Evolutionary conservation across 768 basidiomycete genomes (phyloP).

Genomic region (Lactarius vividus): DNA sequence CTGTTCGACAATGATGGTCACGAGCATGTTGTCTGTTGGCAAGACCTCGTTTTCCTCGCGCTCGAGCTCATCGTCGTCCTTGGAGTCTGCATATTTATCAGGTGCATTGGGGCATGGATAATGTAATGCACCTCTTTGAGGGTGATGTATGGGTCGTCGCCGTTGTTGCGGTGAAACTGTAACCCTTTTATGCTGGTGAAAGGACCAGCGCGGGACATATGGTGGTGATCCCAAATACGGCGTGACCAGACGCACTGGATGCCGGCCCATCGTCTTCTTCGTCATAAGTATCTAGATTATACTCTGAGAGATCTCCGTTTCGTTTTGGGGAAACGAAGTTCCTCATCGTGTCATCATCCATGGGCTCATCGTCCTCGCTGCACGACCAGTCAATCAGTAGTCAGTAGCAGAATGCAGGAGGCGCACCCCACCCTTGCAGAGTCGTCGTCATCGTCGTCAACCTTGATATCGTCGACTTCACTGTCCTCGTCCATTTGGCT

Average conservation of each 20-base stretch:
- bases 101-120: slow-evolving; percentile 18
- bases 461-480: slow-evolving; percentile 55
- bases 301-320: slow-evolving; percentile 67
- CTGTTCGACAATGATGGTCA: slow-evolving; percentile 93
- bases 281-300: slow-evolving; percentile 91
- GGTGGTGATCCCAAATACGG: slow-evolving; percentile 13
- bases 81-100: slow-evolving; percentile 9
- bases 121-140: slow-evolving; percentile 72
- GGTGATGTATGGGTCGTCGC: slow-evolving; percentile 96
- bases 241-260: slow-evolving; percentile 31
- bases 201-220: slow-evolving; percentile 47
- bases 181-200: slow-evolving; percentile 97
- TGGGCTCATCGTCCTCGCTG: slow-evolving; percentile 53
- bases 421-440: slow-evolving; percentile 89
- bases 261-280: slow-evolving; percentile 53
- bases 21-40: slow-evolving; percentile 89
- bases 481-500: slow-evolving; percentile 62
- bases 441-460: slow-evolving; percentile 43
- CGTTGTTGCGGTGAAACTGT: slow-evolving; percentile 85
- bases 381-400: slow-evolving; percentile 36
- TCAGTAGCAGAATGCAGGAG: slow-evolving; percentile 19
- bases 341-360: slow-evolving; percentile 53
- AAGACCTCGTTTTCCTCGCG: slow-evolving; percentile 86
- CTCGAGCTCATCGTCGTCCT: slow-evolving; percentile 79
- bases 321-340: slow-evolving; percentile 33